phyloP scores from a whole-genome alignment of 768 basidiomycete genomes.

The Calocera cornea region DNA sequence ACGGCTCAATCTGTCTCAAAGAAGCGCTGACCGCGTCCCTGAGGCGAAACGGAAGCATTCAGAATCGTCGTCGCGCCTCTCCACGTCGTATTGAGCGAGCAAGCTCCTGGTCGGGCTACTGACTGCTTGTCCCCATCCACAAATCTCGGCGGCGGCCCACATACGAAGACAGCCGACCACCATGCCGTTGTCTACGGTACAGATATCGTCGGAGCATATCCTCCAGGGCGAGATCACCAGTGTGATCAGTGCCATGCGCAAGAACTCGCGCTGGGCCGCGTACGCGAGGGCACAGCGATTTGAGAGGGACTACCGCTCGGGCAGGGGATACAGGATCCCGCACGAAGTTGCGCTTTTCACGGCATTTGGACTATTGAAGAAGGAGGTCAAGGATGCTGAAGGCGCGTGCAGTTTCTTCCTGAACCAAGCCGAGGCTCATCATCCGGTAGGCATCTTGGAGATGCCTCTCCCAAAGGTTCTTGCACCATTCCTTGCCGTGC shows the following conservation, averaged over 20 bases:
- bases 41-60: no score
- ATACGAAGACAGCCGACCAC: background rate
- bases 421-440: background rate
- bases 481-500: slow-evolving; percentile 80
- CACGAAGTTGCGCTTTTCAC: slow-evolving; percentile 72
- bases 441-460: slow-evolving; percentile 39
- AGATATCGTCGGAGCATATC: slow-evolving; percentile 57
- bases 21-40: no score
- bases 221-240: slow-evolving; percentile 80
- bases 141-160: background rate
- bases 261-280: slow-evolving; percentile 93
- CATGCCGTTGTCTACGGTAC: slow-evolving; percentile 6
- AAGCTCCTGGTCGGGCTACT: no score
- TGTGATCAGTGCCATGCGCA: slow-evolving; percentile 90
- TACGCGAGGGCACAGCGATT: slow-evolving; percentile 19
- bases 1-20: no score
- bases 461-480: slow-evolving; percentile 53
- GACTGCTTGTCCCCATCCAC: no score
- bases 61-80: no score
- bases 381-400: slow-evolving; percentile 47
- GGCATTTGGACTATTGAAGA: slow-evolving; percentile 76
- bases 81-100: no score
- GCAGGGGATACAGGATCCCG: slow-evolving; percentile 64
- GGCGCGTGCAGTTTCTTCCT: slow-evolving; percentile 37
- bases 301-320: slow-evolving; percentile 25